phyloP scores from a whole-genome alignment of 2,329 filamentous ascomycete species.

The Penicillium thymicola region DNA sequence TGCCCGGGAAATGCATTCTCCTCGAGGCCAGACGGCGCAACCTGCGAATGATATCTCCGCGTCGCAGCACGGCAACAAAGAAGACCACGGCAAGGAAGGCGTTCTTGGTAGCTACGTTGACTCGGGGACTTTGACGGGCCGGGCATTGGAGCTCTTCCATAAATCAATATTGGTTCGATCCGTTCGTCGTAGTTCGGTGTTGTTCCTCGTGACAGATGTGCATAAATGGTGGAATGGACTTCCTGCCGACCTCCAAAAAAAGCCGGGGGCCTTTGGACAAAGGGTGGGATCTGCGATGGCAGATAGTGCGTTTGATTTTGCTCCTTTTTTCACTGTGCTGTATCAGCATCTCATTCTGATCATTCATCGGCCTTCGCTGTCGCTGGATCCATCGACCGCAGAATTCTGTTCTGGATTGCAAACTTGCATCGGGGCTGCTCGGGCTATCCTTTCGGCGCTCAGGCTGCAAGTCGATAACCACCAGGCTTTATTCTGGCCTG shows the following conservation, averaged over 20 bases:
- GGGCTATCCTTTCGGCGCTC: slow-evolving; percentile 38
- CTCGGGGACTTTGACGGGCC: slow-evolving; percentile 39
- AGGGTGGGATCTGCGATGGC: neutral
- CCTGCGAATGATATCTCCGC: neutral
- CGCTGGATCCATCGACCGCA: slow-evolving; percentile 35
- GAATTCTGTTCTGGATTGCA: slow-evolving; percentile 42
- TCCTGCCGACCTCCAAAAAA: slow-evolving; percentile 29
- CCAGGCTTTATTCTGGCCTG: slow-evolving; percentile 41
- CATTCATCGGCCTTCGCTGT: slow-evolving; percentile 41
- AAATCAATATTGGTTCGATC: slow-evolving; percentile 42
- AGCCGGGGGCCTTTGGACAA: neutral
- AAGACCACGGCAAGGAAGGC: slow-evolving; percentile 25
- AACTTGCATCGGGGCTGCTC: slow-evolving; percentile 41
- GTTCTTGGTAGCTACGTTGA: slow-evolving; percentile 40
- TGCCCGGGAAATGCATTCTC: slow-evolving; percentile 41
- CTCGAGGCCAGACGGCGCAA: slow-evolving; percentile 7
- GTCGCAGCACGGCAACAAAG: slow-evolving; percentile 1
- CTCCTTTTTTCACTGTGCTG: slow-evolving; percentile 42
- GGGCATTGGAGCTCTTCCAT: slow-evolving; percentile 42
- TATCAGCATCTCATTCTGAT: slow-evolving; percentile 43
- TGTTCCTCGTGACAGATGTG: slow-evolving; percentile 40
- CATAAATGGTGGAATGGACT: slow-evolving; percentile 45
- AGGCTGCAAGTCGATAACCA: slow-evolving; percentile 30
- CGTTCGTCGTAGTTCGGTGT: slow-evolving; percentile 37
- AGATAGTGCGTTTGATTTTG: slow-evolving; percentile 30